Evolutionary conservation across 2,329 filamentous ascomycete genomes (phyloP), one percentile per base, ranked within the genome.

Genomic region (Pyrenochaeta sp.): DNA sequence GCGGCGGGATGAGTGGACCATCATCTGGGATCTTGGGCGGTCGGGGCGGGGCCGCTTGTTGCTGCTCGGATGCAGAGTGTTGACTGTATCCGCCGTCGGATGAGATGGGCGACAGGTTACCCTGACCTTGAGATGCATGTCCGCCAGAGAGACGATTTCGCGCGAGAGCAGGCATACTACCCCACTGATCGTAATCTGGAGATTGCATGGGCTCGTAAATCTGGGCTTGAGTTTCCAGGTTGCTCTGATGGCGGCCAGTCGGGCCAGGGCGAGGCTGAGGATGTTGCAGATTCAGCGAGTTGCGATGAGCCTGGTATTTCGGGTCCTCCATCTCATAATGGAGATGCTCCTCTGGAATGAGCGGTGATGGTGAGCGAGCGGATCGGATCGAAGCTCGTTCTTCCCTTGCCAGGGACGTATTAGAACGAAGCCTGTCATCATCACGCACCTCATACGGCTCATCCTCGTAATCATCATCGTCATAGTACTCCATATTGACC

Each of bases 291-390:
- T 92, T 92, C 54, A 93, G 76, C 27, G 90, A 93, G 78, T 93
- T 91, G 66, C 91, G 88, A 74, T 93, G 90, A 54, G 90, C 90
- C 76, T 90, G 89, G 77, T 93, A 93, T 76, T 93, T 93, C 46
- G 91, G 90, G 66, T 93, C 90, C 40, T 83, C 81, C 61, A 80
- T 74, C 37, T 73, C 69, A 25, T 71, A 70, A n/a, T 68, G 58
- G 27, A 64, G 24, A 32, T 66, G 61, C 86, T 89, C 30, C 56
- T 85, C 85, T 2, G 84, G 81, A 42, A 85, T 81, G 5, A 86
- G 79, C 3, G 84, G 82, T 0, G 81, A 82, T 1, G 86, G 84
- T 30, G 86, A 73, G 70, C 75, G 61, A 36, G 65, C 56, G 25
- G 76, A 71, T 66, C 77, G 66, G 19, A 76, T 64, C 0, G 75